phyloP scores from a whole-genome alignment of 352 stramenopile species.

The Phytophthora capsici region DNA sequence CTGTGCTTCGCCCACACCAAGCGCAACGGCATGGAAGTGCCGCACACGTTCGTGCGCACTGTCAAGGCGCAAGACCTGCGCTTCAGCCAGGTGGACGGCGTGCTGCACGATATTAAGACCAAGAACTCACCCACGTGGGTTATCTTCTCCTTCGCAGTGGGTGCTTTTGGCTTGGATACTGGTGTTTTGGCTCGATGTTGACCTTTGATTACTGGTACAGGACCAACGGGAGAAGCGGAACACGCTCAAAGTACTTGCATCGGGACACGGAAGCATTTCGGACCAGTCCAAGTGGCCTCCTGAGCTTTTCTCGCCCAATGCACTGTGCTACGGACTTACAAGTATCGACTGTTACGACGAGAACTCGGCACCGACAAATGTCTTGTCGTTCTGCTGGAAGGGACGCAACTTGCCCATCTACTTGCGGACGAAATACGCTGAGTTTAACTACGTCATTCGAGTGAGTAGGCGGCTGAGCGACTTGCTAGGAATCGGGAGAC shows the following conservation, averaged over 20 bases:
- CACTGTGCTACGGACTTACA: conserved; percentile 84
- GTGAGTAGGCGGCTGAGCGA: conserved; percentile 38
- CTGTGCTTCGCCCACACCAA: conserved; percentile 47
- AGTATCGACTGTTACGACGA: conserved; percentile 76
- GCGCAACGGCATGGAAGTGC: conserved; percentile 60
- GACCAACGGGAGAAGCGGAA: conserved; percentile 83
- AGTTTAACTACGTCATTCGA: conserved; percentile 90
- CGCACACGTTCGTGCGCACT: conserved; percentile 84
- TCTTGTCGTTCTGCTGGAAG: conserved; percentile 91
- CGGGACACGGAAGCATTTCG: conserved; percentile 68
- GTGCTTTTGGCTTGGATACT: background rate
- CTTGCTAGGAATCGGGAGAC: background rate
- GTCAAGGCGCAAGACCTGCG: conserved; percentile 83
- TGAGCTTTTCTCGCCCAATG: conserved; percentile 79
- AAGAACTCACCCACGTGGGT: conserved; percentile 74
- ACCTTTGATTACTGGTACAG: conserved; percentile 34
- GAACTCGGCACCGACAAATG: conserved; percentile 66
- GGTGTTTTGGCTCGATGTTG: background rate
- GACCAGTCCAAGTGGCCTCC: conserved; percentile 76
- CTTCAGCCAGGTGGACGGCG: conserved; percentile 78
- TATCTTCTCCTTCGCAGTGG: conserved; percentile 80
- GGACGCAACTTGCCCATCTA: conserved; percentile 86
- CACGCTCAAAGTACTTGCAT: conserved; percentile 77
- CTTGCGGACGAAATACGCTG: conserved; percentile 85
- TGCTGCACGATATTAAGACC: conserved; percentile 72